Conservation (phyloP, 2,329 filamentous ascomycete genomes). For the Albifimbria verrucaria region DNA sequence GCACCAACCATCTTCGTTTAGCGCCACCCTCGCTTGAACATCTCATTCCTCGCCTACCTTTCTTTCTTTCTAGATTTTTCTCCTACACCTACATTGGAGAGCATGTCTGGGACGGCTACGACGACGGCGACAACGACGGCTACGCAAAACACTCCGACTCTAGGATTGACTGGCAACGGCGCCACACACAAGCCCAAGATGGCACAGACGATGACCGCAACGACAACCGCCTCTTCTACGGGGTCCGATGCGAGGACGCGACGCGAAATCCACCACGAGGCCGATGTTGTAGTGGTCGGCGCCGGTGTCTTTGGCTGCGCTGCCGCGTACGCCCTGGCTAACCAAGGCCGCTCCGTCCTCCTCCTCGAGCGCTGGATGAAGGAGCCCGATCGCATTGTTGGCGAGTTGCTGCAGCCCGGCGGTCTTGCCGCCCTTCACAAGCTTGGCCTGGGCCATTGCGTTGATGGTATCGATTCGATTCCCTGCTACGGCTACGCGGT, state of each 20-base stretch:
- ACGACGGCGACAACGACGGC: neutral
- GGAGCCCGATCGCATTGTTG: slow-evolving; percentile 93
- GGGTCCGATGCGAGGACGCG: slow-evolving; percentile 38
- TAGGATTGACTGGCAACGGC: neutral
- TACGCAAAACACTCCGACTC: neutral
- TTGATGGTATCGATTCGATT: slow-evolving; percentile 86
- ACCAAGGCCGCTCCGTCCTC: slow-evolving; percentile 87
- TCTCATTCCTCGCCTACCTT: too few species aligned
- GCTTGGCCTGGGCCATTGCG: slow-evolving; percentile 75
- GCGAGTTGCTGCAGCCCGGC: slow-evolving; percentile 90
- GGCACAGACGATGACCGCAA: slow-evolving; percentile 11
- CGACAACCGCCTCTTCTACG: slow-evolving; percentile 30
- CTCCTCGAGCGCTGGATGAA: slow-evolving; percentile 85
- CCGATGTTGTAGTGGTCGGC: slow-evolving; percentile 87
- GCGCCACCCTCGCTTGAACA: too few species aligned
- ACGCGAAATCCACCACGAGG: slow-evolving; percentile 56
- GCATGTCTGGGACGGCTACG: neutral
- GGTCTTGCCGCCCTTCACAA: slow-evolving; percentile 77
- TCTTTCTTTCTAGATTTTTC: neutral
- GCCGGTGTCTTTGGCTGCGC: slow-evolving; percentile 89
- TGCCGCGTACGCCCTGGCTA: slow-evolving; percentile 76
- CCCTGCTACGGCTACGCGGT: slow-evolving; percentile 84
- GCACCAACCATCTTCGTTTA: too few species aligned
- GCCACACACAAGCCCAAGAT: slow-evolving; percentile 3
- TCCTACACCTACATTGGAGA: neutral